A percentile compares a stretch with the other conserved stretches of the same genome.
Evolutionary conservation across 164 flowering plant genomes (phyloP).

Genomic region (Platanus orientalis): DNA sequence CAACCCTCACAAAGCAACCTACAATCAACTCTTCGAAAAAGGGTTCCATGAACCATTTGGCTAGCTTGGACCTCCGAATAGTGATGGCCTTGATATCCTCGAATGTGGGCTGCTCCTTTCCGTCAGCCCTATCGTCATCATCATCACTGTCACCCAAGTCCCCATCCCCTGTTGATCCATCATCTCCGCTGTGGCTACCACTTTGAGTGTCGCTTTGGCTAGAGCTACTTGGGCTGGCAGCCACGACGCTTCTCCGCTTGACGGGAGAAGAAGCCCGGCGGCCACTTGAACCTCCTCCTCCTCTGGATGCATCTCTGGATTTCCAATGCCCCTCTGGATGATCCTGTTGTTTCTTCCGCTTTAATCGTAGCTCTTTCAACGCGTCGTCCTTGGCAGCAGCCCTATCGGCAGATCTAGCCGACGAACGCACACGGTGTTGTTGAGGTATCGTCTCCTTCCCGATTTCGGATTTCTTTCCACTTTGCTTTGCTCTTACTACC

Average conservation of each 20-base stretch:
- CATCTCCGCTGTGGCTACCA: constrained; percentile 70
- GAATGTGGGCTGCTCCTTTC: constrained; percentile 40
- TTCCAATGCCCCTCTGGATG: constrained; percentile 52
- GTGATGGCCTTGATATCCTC: constrained; percentile 86
- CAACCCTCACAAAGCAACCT: constrained; percentile 95
- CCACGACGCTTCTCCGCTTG: constrained; percentile 36
- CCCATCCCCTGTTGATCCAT: constrained; percentile 62
- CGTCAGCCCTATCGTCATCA: constrained; percentile 54
- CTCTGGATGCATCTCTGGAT: constrained; percentile 46
- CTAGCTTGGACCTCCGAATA: constrained; percentile 77
- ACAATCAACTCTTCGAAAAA: constrained; percentile 91
- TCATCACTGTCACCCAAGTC: constrained; percentile 76
- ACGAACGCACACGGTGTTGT: constrained; percentile 55
- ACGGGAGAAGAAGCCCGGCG: constrained; percentile 46
- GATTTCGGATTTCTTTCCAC: constrained; percentile 40
- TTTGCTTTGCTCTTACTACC: constrained; percentile 50
- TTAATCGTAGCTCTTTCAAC: constrained; percentile 78
- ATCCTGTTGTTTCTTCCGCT: constrained; percentile 72
- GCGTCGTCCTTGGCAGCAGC: constrained; percentile 80
- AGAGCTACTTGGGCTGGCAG: constrained; percentile 54
- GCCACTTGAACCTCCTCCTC: constrained; percentile 36
- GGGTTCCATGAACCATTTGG: constrained; percentile 95
- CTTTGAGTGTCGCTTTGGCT: constrained; percentile 72
- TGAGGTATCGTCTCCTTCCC: constrained; percentile 52
- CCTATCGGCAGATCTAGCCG: constrained; percentile 63